Evolutionary conservation across 441 rosid genomes (phyloP).

Genomic region (Brassica balearica): DNA sequence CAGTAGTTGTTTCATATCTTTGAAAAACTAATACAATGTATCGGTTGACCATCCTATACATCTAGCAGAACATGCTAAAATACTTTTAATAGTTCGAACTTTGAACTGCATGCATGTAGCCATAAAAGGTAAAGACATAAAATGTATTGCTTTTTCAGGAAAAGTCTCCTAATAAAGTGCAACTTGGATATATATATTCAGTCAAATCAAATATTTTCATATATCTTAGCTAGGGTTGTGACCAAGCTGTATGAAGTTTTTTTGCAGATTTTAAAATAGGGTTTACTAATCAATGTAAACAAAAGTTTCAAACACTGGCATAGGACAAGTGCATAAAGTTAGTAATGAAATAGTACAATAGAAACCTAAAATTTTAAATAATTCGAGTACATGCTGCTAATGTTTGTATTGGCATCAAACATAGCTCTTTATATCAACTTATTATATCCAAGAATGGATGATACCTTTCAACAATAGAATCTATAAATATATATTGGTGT

Average conservation of each 20-base stretch:
- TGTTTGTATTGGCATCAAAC: slow-evolving; percentile 10
- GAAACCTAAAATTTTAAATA: neutral
- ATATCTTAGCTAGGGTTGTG: slow-evolving; percentile 1
- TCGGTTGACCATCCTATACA: slow-evolving; percentile 4
- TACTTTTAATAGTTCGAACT: neutral
- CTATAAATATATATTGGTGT: neutral
- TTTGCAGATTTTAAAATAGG: slow-evolving; percentile 3
- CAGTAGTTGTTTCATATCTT: neutral
- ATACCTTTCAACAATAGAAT: neutral
- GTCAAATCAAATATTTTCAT: neutral
- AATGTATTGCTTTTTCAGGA: neutral
- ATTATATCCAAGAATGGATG: neutral
- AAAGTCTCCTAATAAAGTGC: slow-evolving; percentile 11
- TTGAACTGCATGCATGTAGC: slow-evolving; percentile 15
- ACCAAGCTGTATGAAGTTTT: neutral
- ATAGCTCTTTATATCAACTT: neutral
- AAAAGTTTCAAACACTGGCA: slow-evolving; percentile 1
- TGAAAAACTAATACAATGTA: neutral
- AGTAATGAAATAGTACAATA: neutral
- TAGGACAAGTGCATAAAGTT: slow-evolving; percentile 9
- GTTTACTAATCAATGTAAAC: slow-evolving; percentile 15
- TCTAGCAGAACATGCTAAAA: neutral
- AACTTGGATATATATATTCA: slow-evolving; percentile 6
- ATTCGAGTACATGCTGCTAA: neutral
- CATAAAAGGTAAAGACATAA: neutral